Conservation (phyloP, 495 filamentous ascomycete species). For the Penicillium bovifimosum region DNA sequence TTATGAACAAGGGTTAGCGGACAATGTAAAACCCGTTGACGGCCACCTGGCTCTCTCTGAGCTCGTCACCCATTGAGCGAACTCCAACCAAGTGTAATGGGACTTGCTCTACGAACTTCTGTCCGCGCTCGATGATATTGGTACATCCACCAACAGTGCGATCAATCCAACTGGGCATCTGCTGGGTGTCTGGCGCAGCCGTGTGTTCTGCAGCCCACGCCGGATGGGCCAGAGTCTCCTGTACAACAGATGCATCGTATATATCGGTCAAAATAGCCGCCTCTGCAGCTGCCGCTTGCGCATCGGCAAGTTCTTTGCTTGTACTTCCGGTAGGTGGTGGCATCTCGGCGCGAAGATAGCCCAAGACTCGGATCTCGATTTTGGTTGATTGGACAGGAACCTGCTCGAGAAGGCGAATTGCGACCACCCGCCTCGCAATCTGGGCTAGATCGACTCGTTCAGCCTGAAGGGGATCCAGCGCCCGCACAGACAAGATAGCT, state of each 20-base stretch:
- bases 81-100: conserved; percentile 53
- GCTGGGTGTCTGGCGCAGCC: conserved; percentile 9
- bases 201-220: conserved; percentile 46
- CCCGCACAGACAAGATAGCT: conserved; percentile 43
- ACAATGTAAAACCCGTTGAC: conserved; percentile 40
- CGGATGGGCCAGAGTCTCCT: conserved; percentile 48
- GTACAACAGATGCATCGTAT: conserved; percentile 45
- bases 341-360: conserved; percentile 32
- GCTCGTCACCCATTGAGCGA: conserved; percentile 42
- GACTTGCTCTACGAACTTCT: conserved; percentile 47
- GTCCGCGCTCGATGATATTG: conserved; percentile 35
- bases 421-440: conserved; percentile 35
- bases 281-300: conserved; percentile 30
- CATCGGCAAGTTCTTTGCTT: conserved; percentile 23
- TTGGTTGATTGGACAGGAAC: conserved; percentile 30
- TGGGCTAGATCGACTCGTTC: conserved; percentile 33
- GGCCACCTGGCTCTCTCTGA: conserved; percentile 38
- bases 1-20: conserved; percentile 10
- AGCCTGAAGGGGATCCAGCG: conserved; percentile 35
- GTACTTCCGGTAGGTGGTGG: conserved; percentile 22
- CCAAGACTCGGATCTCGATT: conserved; percentile 51
- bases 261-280: conserved; percentile 37
- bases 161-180: conserved; percentile 27
- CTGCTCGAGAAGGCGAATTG: conserved; percentile 45
- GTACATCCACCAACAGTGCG: conserved; percentile 33